These are phyloP conservation scores for Aspergillus biplanus DNA, from an alignment of 495 filamentous ascomycete genomes.

Conservation along the genomic window DNA sequence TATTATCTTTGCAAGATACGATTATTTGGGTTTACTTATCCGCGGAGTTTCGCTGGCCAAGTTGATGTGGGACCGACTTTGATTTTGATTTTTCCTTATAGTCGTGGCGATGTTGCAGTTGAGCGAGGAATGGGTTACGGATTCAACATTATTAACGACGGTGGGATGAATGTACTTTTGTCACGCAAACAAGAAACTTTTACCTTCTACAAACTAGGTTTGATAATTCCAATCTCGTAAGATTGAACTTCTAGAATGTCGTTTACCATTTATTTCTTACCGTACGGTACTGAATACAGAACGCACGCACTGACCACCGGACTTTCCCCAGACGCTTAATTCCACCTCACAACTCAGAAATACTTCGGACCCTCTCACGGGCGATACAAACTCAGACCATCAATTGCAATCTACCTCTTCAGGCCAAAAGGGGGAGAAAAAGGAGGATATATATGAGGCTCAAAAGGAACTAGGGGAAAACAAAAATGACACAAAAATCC, in stretches of 20 bases:
- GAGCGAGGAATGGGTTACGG: background rate
- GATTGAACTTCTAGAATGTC: too few relatives aligned
- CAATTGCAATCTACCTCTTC: background rate
- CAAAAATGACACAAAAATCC: background rate
- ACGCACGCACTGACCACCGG: background rate
- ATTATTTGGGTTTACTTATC: background rate
- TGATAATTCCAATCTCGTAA: background rate
- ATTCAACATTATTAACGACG: slow-evolving; percentile 1
- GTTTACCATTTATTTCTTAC: background rate
- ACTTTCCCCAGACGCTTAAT: background rate
- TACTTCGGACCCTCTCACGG: too few relatives aligned
- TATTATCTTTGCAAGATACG: slow-evolving; percentile 9
- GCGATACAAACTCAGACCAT: background rate
- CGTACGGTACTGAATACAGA: background rate
- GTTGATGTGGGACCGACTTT: background rate
- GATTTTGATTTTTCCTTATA: too few relatives aligned
- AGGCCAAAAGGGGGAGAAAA: too few relatives aligned
- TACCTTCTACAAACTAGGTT: background rate
- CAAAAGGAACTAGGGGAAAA: too few relatives aligned
- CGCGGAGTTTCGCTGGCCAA: slow-evolving; percentile 3
- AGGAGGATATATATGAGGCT: background rate
- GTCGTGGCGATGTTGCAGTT: background rate
- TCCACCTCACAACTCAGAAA: background rate
- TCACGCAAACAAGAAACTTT: background rate
- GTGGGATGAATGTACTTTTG: background rate